Evolutionary conservation across 805 yeast genomes (phyloP).

Genomic region (Suhomyces emberorum): DNA sequence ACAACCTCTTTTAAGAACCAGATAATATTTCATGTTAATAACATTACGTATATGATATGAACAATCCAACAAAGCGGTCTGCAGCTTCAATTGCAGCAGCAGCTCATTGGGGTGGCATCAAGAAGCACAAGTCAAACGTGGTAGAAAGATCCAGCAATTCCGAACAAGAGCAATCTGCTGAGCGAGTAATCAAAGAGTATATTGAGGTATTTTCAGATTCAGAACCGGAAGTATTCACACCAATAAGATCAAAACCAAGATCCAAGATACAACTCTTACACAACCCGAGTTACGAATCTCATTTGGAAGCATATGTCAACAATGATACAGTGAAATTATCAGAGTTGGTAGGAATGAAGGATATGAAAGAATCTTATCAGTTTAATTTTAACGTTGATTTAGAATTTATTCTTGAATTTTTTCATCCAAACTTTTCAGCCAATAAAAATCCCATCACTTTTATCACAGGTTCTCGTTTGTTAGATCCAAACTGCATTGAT

Average conservation of each 20-base stretch:
- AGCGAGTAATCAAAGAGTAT: too few relatives aligned
- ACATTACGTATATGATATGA: too few relatives aligned
- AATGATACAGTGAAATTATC: conserved; percentile 25
- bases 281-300: conserved; percentile 22
- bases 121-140: conserved; percentile 4
- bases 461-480: conserved; percentile 25
- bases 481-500: conserved; percentile 10
- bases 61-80: too few relatives aligned
- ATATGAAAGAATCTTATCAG: conserved; percentile 37
- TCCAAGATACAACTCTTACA: conserved; percentile 25
- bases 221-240: conserved; percentile 2
- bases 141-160: neutral
- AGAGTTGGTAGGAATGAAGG: conserved; percentile 29
- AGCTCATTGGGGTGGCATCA: conserved; percentile 19
- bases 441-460: conserved; percentile 23
- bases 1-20: too few relatives aligned
- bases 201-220: conserved; percentile 12
- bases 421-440: conserved; percentile 22
- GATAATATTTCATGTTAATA: too few relatives aligned
- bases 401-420: conserved; percentile 32
- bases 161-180: too few relatives aligned
- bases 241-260: neutral
- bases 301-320: conserved; percentile 14
- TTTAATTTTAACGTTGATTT: conserved; percentile 50
- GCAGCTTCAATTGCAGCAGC: conserved; percentile 24